phyloP scores from a whole-genome alignment of 2,329 filamentous ascomycete species.

The Pseudogymnoascus sp. region DNA sequence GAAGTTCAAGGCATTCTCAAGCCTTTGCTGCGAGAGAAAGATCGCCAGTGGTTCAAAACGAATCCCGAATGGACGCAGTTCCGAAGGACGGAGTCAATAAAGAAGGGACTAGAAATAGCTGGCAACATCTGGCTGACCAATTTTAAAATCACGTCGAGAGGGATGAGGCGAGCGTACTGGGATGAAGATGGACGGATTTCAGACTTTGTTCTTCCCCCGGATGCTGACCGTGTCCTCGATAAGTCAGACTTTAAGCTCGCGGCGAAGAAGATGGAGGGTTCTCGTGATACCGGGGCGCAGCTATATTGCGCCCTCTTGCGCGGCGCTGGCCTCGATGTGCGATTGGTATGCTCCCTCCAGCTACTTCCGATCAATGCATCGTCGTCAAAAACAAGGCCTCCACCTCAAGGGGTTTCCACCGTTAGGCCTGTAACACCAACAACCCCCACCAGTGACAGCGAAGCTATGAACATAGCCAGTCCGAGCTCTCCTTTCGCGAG shows the following conservation, averaged over 20 bases:
- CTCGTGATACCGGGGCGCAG: slow-evolving; percentile 82
- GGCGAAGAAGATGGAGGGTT: slow-evolving; percentile 65
- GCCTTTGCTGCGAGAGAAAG: slow-evolving; percentile 58
- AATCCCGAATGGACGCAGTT: slow-evolving; percentile 63
- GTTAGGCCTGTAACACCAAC: slow-evolving; percentile 20
- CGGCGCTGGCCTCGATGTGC: slow-evolving; percentile 69
- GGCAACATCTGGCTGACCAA: slow-evolving; percentile 59
- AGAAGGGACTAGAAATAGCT: slow-evolving; percentile 67
- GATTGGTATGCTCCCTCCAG: slow-evolving; percentile 87
- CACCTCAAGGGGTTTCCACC: slow-evolving; percentile 32
- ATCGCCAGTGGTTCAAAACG: slow-evolving; percentile 61
- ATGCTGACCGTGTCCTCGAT: slow-evolving; percentile 62
- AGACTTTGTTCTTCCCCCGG: slow-evolving; percentile 39
- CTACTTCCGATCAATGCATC: slow-evolving; percentile 56
- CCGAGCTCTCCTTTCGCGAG: slow-evolving; percentile 13
- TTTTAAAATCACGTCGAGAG: slow-evolving; percentile 65
- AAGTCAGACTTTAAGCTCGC: slow-evolving; percentile 63
- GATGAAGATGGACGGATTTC: slow-evolving; percentile 44
- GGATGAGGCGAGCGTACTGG: slow-evolving; percentile 68
- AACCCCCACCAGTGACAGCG: slow-evolving; percentile 27
- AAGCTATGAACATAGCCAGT: slow-evolving; percentile 12
- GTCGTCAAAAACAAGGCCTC: slow-evolving; percentile 27
- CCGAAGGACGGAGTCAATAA: slow-evolving; percentile 65
- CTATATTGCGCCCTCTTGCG: slow-evolving; percentile 83
- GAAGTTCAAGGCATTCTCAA: slow-evolving; percentile 60